These are phyloP conservation scores for Haematococcus lacustris DNA, from an alignment of 139 green algal genomes.

Conservation along the genomic window DNA sequence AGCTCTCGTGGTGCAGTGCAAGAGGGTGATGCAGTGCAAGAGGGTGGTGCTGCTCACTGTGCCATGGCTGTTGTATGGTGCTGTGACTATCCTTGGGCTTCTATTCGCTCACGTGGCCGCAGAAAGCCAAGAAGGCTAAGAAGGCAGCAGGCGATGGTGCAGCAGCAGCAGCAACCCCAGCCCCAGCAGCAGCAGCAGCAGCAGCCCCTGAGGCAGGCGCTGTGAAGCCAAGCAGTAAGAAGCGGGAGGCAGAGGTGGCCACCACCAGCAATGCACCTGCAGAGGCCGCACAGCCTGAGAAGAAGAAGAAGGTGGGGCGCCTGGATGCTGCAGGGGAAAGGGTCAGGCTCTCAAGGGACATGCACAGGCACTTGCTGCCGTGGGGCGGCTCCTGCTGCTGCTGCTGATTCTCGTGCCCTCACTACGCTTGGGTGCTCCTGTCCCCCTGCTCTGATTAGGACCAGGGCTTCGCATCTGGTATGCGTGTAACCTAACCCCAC, in stretches of 20 bases:
- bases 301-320: conserved; percentile 1
- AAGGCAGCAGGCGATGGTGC: conserved; percentile 11
- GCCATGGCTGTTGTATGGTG: not conserved
- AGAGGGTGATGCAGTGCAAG: not conserved
- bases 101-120: conserved; percentile 17
- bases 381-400: too few species aligned
- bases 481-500: too few species aligned
- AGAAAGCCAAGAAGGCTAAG: conserved; percentile 19
- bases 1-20: not conserved
- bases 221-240: not conserved
- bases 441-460: too few species aligned
- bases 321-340: not conserved
- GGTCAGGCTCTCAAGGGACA: too few species aligned
- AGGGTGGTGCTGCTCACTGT: not conserved
- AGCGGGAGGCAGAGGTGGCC: not conserved
- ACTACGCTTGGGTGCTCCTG: too few species aligned
- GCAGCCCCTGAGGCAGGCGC: not conserved
- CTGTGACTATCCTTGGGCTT: not conserved
- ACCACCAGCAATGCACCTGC: not conserved
- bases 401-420: too few species aligned
- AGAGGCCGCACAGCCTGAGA: not conserved
- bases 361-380: too few species aligned
- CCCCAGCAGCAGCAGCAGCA: conserved; percentile 19
- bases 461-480: too few species aligned
- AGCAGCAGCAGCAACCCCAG: conserved; percentile 19